Base-by-base conservation (phyloP, 1,284 basidiomycete species). In the Amylostereum areolatum region DNA sequence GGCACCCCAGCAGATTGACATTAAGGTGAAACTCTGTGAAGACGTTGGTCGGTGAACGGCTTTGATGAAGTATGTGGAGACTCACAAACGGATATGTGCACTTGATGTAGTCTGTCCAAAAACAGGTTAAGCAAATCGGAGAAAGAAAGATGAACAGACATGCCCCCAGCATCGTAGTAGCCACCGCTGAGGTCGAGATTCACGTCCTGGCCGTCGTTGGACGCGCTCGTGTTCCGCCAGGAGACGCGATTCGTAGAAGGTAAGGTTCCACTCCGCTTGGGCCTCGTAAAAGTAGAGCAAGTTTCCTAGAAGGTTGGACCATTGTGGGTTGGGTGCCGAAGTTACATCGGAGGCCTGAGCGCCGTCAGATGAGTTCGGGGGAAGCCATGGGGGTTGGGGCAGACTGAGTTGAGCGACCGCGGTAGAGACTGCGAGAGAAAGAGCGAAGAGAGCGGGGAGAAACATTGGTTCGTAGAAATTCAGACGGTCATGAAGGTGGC, bases 161-260 rank as follows among this genome's bases (percentile, higher is more conserved):
- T 57, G 86, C 86, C 84, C 71, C 88, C 93, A 48, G 93, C 92
- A 72, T 96, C 93, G 60, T 91, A 96, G 66, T 86, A 96, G 3
- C 94, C 94, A 56, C 92, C 92, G 27, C 74, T 80, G 42, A 97
- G 70, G 64, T 97, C 88, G 12, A 92, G 61, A 3, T 75, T 74
- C 31, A 77, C 83, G 57, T 92, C 85, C 49, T 73, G 66, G 8
- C 93, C 94, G 66, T 97, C 94, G 29, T 81, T 68, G 28, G 85
- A 59, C 24, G 80, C 78, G 61, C 86, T 91, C 53, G 84, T 78
- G 58, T 97, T 96, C 46, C 94, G 75, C 94, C 94, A 97, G 11
- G 74, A 60, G 0, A 96, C 90, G 27, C 93, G 78, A 55, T 90
- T 90, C 4, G 72, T 74, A 9, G 66, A 59, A 0, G 86, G 80